Evolutionary conservation across 257 asterid species (phyloP).

Genomic region (Avicennia marina): DNA sequence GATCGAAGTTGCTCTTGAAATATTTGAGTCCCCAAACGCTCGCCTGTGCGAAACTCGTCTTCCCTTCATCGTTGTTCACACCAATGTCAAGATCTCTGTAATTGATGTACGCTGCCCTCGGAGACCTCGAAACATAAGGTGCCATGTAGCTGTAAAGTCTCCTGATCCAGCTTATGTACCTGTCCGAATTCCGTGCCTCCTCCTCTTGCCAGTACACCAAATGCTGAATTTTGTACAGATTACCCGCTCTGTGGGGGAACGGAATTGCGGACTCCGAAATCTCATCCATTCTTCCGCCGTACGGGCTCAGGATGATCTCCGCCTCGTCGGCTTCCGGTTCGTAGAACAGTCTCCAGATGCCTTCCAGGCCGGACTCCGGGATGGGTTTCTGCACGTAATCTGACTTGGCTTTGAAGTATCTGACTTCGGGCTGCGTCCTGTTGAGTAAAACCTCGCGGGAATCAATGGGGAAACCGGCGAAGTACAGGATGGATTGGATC

Average conservation of each 20-base stretch:
- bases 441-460: constrained; percentile 50
- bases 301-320: constrained; percentile 53
- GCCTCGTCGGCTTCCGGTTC: constrained; percentile 47
- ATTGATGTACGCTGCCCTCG: constrained; percentile 66
- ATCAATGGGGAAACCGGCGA: constrained; percentile 52
- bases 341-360: constrained; percentile 49
- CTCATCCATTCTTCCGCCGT: constrained; percentile 61
- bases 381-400: constrained; percentile 53
- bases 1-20: constrained; percentile 47
- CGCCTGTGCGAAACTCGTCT: constrained; percentile 33
- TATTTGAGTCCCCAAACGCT: constrained; percentile 57
- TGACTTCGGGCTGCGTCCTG: constrained; percentile 61
- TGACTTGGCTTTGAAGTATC: constrained; percentile 67
- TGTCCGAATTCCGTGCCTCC: constrained; percentile 29
- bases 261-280: constrained; percentile 55
- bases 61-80: constrained; percentile 21
- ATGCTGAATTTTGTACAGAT: constrained; percentile 44
- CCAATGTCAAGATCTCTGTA: constrained; percentile 74
- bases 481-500: constrained; percentile 55
- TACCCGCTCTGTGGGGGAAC: constrained; percentile 61
- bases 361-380: constrained; percentile 54
- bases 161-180: constrained; percentile 56
- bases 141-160: constrained; percentile 57
- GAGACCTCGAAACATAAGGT: constrained; percentile 54
- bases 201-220: constrained; percentile 44